Base-by-base conservation (phyloP, 1,284 basidiomycete genomes). In the Calocybe gambosa region DNA sequence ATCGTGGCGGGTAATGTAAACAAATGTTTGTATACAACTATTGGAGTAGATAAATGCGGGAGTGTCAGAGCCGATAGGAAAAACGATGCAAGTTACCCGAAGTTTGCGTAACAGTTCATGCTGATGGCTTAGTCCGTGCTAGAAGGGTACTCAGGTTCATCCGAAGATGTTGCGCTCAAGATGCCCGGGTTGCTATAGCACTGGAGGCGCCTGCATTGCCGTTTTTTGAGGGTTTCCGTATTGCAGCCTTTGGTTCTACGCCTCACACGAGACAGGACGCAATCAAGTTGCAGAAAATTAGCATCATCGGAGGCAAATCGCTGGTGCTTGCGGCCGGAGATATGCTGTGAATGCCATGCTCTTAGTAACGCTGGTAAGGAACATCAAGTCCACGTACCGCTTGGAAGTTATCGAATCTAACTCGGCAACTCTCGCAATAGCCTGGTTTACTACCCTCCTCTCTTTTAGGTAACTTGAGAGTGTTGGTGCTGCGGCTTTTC, bases 371-470 rank as follows among this genome's bases (percentile, higher is more conserved):
- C 15, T 16, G 13, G 13, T 15, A 15, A 7, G 3, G 3, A 8
- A 34, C 2, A 15, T 21, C 21, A 31, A 38, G 38, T 46, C 36
- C 15, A 70, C 83, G 60, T 56, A 95, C 93, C 54, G 74, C 66
- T 51, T 82, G 81, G 58, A 99, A 95, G 65, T 97, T 87, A 0
- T 87, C 84, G 61, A 94, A 99, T 63, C 93, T 91, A 46, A 79
- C 61, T 18, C 95, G 79, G 66, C 96, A 99, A 64, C 94, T 96
- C 63, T 99, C 96, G 67, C 96, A 99, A 67, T 98, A 99, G 8
- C 96, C 96, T 5, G 94, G 91, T 64, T 92, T 97, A 59, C 78
- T 86, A 43, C 79, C 86, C 68, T 92, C 90, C 51, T 90, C 85
- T 31, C 89, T 79, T 58, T 79, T 84, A 5, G 85, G 79, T 43